A percentile compares a stretch with the other conserved stretches of the same genome.
Evolutionary conservation across 2,329 filamentous ascomycete species (phyloP).

Genomic region (Conoideocrella luteorostrata): DNA sequence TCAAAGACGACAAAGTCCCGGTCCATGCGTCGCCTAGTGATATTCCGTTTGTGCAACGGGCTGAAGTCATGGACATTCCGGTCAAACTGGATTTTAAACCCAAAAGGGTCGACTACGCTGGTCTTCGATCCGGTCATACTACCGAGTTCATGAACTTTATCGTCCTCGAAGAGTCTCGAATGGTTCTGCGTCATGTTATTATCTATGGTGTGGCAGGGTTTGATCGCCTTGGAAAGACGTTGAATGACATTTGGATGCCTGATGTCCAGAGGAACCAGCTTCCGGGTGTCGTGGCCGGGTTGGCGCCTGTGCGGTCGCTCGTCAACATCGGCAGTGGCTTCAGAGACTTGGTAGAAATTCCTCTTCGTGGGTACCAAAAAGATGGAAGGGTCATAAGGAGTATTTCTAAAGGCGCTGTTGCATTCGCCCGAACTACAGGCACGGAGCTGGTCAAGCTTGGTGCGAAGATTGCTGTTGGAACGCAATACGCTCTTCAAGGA

Average conservation of each 20-base stretch:
- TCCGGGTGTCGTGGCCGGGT: constrained; percentile 77
- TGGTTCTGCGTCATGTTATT: constrained; percentile 82
- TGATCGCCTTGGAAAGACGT: constrained; percentile 77
- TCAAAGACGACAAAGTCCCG: constrained; percentile 69
- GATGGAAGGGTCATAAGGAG: constrained; percentile 89
- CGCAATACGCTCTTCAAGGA: constrained; percentile 84
- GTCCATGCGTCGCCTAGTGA: constrained; percentile 58
- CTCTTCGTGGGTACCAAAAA: constrained; percentile 86
- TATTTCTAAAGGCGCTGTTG: constrained; percentile 81
- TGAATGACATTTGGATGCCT: constrained; percentile 96
- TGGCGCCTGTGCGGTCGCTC: constrained; percentile 82
- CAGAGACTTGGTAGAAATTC: constrained; percentile 78
- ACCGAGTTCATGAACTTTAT: constrained; percentile 99
- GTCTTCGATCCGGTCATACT: constrained; percentile 84
- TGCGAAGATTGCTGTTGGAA: constrained; percentile 89
- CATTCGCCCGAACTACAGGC: constrained; percentile 89
- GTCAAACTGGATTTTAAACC: constrained; percentile 93
- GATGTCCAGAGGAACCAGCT: constrained; percentile 88
- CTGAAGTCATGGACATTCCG: constrained; percentile 77
- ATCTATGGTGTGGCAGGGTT: constrained; percentile 90
- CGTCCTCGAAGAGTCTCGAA: constrained; percentile 79
- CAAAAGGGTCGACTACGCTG: constrained; percentile 93
- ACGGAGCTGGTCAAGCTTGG: constrained; percentile 91
- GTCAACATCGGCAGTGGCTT: constrained; percentile 89
- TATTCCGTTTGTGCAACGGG: constrained; percentile 79